Evolutionary conservation across 805 yeast genomes (phyloP).

Genomic region (Metschnikowia drakensbergensis): DNA sequence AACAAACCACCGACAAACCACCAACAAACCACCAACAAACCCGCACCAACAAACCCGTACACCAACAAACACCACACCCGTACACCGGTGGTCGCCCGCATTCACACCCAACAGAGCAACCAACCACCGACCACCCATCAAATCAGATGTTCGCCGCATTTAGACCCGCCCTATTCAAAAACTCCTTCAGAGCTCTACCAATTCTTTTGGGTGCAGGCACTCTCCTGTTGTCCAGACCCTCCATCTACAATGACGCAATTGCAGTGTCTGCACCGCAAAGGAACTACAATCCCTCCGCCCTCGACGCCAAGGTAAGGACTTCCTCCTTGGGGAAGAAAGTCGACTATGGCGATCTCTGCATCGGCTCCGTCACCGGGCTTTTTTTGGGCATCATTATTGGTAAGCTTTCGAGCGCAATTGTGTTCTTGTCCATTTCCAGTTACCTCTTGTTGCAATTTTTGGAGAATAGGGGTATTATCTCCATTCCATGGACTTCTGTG

Average conservation of each 20-base stretch:
- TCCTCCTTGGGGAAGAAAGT: constrained; percentile 42
- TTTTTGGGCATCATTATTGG: constrained; percentile 59
- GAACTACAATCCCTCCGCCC: constrained; percentile 10
- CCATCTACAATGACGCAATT: constrained; percentile 14
- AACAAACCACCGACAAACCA: too few species aligned
- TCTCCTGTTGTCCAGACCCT: constrained; percentile 10
- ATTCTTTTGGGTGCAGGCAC: constrained; percentile 14
- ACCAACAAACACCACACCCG: neutral
- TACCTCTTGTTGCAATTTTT: constrained; percentile 49
- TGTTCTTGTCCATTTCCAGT: constrained; percentile 44
- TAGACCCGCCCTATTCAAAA: constrained; percentile 13
- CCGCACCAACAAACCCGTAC: neutral
- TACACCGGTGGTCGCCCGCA: neutral
- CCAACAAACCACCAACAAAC: neutral
- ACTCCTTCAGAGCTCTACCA: constrained; percentile 12
- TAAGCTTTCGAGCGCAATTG: constrained; percentile 52
- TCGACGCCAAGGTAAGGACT: constrained; percentile 10
- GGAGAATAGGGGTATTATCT: constrained; percentile 50
- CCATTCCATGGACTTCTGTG: constrained; percentile 42
- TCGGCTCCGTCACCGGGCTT: constrained; percentile 62
- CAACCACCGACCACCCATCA: neutral
- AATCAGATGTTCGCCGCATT: constrained; percentile 15
- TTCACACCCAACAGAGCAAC: neutral
- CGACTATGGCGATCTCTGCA: constrained; percentile 58
- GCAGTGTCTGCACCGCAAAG: constrained; percentile 13